Evolutionary conservation across 2,329 filamentous ascomycete species (phyloP).

Genomic region (Claviceps fusiformis): DNA sequence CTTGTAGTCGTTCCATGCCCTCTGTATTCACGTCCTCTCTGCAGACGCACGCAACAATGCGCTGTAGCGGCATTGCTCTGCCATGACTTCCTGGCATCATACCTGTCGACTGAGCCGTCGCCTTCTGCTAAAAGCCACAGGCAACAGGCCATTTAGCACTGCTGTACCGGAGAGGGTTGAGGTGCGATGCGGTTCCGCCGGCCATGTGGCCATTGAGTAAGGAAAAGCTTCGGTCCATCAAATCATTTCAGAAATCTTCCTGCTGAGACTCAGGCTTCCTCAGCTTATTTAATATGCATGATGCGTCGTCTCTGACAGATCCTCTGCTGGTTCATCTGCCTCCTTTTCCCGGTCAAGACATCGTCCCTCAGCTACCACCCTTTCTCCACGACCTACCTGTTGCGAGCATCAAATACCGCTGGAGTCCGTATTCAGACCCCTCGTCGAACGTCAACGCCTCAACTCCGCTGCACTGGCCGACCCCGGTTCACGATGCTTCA

Average conservation of each 20-base stretch:
- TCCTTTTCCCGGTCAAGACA: slow-evolving; percentile 24
- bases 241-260: not conserved
- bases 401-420: slow-evolving; percentile 47
- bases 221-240: slow-evolving; percentile 10
- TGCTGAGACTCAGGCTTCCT: not conserved
- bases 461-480: slow-evolving; percentile 35
- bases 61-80: not conserved
- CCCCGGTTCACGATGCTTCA: slow-evolving; percentile 41
- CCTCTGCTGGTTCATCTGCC: slow-evolving; percentile 45
- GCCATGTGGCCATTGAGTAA: slow-evolving; percentile 37
- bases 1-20: not conserved
- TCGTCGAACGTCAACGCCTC: slow-evolving; percentile 3
- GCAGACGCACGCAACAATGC: not conserved
- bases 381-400: slow-evolving; percentile 31
- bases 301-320: slow-evolving; percentile 16
- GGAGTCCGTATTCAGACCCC: slow-evolving; percentile 22
- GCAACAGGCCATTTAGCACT: slow-evolving; percentile 6
- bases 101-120: not conserved
- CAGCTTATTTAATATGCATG: slow-evolving; percentile 31
- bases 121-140: not conserved
- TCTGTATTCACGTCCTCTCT: not conserved
- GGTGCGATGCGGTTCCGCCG: slow-evolving; percentile 35
- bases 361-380: slow-evolving; percentile 20
- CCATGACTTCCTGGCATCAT: not conserved
- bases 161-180: slow-evolving; percentile 24